phyloP scores from a whole-genome alignment of 2,329 filamentous ascomycete genomes.

The Xylaria sp. region DNA sequence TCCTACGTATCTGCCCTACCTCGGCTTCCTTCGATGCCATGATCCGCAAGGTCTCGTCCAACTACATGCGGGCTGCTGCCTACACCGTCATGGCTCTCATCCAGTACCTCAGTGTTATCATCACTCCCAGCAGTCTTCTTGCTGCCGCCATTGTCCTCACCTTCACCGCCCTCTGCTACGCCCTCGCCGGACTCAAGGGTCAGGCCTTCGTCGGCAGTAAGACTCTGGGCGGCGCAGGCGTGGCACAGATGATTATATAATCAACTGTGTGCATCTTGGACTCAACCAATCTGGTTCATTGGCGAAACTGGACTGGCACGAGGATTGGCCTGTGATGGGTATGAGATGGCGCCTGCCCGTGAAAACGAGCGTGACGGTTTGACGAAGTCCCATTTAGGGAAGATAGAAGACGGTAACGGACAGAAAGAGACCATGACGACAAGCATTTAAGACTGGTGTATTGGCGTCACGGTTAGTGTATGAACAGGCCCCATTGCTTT shows the following conservation, averaged over 20 bases:
- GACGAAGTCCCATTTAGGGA: background rate
- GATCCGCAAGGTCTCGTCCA: conserved; percentile 89
- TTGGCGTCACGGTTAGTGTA: conserved; percentile 24
- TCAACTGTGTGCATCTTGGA: conserved; percentile 2
- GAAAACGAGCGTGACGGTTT: background rate
- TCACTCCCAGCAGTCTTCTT: conserved; percentile 65
- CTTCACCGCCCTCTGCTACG: conserved; percentile 74
- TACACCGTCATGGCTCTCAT: conserved; percentile 75
- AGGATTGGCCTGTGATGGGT: background rate
- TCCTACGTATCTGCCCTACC: conserved; percentile 95
- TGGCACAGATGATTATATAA: conserved; percentile 97
- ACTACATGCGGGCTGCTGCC: conserved; percentile 90
- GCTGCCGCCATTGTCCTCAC: conserved; percentile 78
- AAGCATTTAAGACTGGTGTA: conserved; percentile 20
- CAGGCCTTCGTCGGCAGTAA: conserved; percentile 90
- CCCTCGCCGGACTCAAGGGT: conserved; percentile 70
- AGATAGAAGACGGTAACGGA: background rate
- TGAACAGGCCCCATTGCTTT: conserved; percentile 14
- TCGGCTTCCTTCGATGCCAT: conserved; percentile 81
- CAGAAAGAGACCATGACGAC: conserved; percentile 12
- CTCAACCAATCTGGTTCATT: background rate
- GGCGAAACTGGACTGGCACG: background rate
- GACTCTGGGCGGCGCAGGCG: conserved; percentile 86
- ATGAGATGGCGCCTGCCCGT: background rate
- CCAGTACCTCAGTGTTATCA: conserved; percentile 76